phyloP scores from a whole-genome alignment of 2,329 filamentous ascomycete genomes.

The Cercospora citrullina region DNA sequence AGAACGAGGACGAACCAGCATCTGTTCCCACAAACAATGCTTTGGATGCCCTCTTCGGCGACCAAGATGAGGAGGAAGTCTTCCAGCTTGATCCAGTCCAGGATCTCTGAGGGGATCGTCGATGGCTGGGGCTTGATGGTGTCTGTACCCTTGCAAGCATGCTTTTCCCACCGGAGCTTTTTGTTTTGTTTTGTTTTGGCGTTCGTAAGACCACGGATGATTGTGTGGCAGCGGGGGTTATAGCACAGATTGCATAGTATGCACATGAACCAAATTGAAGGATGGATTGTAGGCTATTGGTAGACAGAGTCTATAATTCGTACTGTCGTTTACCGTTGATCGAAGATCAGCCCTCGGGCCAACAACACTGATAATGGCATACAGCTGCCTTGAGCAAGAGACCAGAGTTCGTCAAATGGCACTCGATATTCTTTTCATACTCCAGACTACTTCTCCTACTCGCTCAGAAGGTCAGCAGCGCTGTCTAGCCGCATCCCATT shows the following conservation, averaged over 20 bases:
- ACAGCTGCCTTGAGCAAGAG: not conserved
- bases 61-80: slow-evolving; percentile 27
- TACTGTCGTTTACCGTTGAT: not conserved
- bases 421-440: not conserved
- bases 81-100: slow-evolving; percentile 30
- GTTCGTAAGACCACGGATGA: slow-evolving; percentile 2
- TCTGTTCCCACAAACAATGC: slow-evolving; percentile 1
- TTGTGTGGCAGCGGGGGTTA: not conserved
- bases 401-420: not conserved
- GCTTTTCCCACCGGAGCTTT: not conserved
- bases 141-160: not conserved
- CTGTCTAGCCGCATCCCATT: not conserved
- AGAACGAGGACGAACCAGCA: slow-evolving; percentile 22
- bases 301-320: not conserved
- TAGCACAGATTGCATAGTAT: not conserved
- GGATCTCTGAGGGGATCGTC: slow-evolving; percentile 12
- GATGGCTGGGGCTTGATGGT: not conserved
- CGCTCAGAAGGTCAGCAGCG: not conserved
- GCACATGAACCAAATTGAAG: not conserved
- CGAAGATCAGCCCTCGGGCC: not conserved
- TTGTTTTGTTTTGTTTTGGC: not conserved
- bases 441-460: not conserved
- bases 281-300: not conserved
- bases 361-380: not conserved
- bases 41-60: slow-evolving; percentile 4